Evolutionary conservation across 208 protist species (phyloP), one percentile per base, ranked within the genome.

Genomic region (Leishmania arabica): DNA sequence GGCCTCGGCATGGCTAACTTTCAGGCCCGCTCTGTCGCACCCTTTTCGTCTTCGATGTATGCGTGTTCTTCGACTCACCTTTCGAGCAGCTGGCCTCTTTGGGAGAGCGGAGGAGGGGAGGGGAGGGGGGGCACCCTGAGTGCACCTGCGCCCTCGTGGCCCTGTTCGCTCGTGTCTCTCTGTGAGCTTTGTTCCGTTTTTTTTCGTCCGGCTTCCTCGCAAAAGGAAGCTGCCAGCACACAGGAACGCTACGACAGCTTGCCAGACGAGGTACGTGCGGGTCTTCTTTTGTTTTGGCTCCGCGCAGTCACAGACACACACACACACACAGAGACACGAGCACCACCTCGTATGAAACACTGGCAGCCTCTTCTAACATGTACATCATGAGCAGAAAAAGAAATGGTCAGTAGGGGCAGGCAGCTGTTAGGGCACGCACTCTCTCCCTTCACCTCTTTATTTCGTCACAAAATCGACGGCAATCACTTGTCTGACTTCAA

Each of bases 401-500:
- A 51, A 49, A 66, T 49, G 45, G 45, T 2, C 40, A 68, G 27
- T n/a, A 17, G 31, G 51, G 17, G 31, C 6, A 34, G 34, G n/a
- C 0, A 53, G 64, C 15, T 27, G 13, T 37, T 15, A n/a, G 53
- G n/a, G 40, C 51, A 56, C n/a, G 17, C 8, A 15, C 51, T 17
- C 72, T 27, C 51, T 1, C 31, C 19, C 42, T 8, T 65, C n/a
- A 40, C 7, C 7, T 75, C 54, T 75, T 78, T 78, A 24, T 34
- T 60, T 75, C 62, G 11, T 9, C 62, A 51, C 40, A 73, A 53
- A 73, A 31, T 69, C 73, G 82, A 65, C 76, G 24, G 45, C 21
- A 11, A 24, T 79, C 77, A 86, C 54, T 85, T 87, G 24, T 85
- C 81, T 24, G 86, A 72, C 51, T 88, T 70, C 64, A 99, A 95